Evolutionary conservation across 1,284 basidiomycete species (phyloP), one percentile per base, ranked within the genome.

Genomic region (Cronartium ribicola): DNA sequence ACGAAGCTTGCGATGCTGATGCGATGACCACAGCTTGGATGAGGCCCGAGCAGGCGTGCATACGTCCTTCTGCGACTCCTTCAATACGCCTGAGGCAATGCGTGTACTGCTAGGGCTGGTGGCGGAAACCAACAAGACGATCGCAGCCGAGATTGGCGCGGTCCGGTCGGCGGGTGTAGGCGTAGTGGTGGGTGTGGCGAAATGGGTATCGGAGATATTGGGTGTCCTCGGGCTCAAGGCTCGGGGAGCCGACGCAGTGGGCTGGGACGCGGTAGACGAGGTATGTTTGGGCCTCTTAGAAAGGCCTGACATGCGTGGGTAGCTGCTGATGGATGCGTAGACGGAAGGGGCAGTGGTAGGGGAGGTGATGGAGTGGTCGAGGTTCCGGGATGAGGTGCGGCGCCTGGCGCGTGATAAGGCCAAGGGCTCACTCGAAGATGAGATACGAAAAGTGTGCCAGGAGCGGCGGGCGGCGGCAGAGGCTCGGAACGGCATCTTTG

Each of bases 181-280:
- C 87, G 43, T 77, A 72, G 79, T 97, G 80, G 83, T 92, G 40
- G 84, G 83, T 37, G 84, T 98, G 2, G 90, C 91, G 0, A 85
- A 87, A 66, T 98, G 94, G 92, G 85, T 92, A 1, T 90, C 91
- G 1, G 82, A 88, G 76, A 95, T 95, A 92, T 85, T 99, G 76
- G 86, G 89, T 71, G 91, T 98, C 87, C 94, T 98, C 80, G 96
- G 96, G 5, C 86, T 99, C 6, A 92, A 92, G 14, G 92, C 94
- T 81, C 14, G 10, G 20, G 36, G 20, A 92, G 92, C 0, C 77
- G 22, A 78, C 78, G 44, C 76, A 10, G 81, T 86, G 39, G 85
- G 85, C 0, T 86, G 85, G 85, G 84, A 84, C 22, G 79, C 80
- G 71, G 80, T 77, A 61, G 78, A 79, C 14, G 78, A 77, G 5